A percentile compares a stretch with the other conserved stretches of the same genome.
Conservation (phyloP, 306 rosid genomes). For the Quercus agrifolia region DNA sequence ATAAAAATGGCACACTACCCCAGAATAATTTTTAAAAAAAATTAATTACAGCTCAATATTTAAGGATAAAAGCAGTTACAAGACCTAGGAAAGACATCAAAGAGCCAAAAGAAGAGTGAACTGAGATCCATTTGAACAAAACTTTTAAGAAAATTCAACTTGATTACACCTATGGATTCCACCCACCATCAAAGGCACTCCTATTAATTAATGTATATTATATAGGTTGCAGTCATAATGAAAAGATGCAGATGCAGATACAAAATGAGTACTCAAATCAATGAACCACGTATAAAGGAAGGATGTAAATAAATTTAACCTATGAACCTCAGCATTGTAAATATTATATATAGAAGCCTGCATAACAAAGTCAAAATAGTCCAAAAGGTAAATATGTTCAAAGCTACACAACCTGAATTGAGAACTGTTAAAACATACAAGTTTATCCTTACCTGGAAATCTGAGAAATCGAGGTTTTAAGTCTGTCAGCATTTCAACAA, state of each 20-base stretch:
- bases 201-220: background rate
- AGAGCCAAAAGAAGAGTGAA: background rate
- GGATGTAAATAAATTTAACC: background rate
- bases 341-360: background rate
- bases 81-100: background rate
- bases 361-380: background rate
- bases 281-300: background rate
- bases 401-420: slow-evolving; percentile 5
- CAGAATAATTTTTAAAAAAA: background rate
- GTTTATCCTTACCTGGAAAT: slow-evolving; percentile 69
- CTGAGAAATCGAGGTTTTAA: slow-evolving; percentile 74
- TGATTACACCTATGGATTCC: background rate
- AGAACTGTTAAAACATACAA: slow-evolving; percentile 8
- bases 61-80: background rate
- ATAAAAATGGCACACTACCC: background rate
- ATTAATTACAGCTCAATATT: background rate
- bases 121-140: background rate
- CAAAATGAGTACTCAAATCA: background rate
- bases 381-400: background rate
- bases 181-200: background rate
- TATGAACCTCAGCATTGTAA: background rate
- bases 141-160: background rate
- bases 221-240: background rate
- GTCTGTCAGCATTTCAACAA: slow-evolving; percentile 51
- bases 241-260: background rate